Base-by-base conservation (phyloP, 176 grass and related monocot genomes). In the Oryza nivara region DNA sequence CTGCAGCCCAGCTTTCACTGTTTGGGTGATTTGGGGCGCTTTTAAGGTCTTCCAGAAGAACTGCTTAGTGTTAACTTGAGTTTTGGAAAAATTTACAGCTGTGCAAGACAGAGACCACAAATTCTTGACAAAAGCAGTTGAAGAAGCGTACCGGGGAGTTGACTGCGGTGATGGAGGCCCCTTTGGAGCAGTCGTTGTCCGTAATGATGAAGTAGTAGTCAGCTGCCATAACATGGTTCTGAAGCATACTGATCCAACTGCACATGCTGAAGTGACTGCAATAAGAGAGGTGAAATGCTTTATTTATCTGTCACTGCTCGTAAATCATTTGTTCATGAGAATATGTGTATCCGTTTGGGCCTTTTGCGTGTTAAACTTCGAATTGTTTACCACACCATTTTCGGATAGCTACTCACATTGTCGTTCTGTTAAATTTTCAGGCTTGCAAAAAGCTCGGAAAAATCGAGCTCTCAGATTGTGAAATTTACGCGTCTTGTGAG, bases 211-310 rank as follows among this genome's bases (percentile, higher is more conserved):
- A 86, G 38, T 97, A 76, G 4, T 97, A 15, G 94, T 87, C 67
- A 94, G 94, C 65, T 97, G 94, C 83, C 94, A 97, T 81, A 97
- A 97, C 86, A 94, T 94, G 94, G 94, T 97, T 83, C 80, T 97
- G 56, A 94, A 94, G 16, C 72, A 91, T 44, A 90, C 89, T 10
- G 94, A 97, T 75, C 94, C 92, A 70, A 97, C 94, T 80, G 94
- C 94, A 43, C 94, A 94, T 82, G 94, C 94, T 76, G 94, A 97
- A 91, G 94, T 97, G 34, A 90, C 94, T 74, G 94, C 94, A 63
- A 87, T 97, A 65, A 91, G 92, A 74, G 94, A 97, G 94, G 92
- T 97, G 88, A 78, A 67, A 26, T 75, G 47, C 28, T 65, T 63
- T 32, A 15, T 65, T 63, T 32, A 11, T 16, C 19, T 4, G 17